A percentile compares a stretch with the other conserved stretches of the same genome.
Evolutionary conservation across 1,284 basidiomycete species (phyloP).

Genomic region (Microbotryum intermedium): DNA sequence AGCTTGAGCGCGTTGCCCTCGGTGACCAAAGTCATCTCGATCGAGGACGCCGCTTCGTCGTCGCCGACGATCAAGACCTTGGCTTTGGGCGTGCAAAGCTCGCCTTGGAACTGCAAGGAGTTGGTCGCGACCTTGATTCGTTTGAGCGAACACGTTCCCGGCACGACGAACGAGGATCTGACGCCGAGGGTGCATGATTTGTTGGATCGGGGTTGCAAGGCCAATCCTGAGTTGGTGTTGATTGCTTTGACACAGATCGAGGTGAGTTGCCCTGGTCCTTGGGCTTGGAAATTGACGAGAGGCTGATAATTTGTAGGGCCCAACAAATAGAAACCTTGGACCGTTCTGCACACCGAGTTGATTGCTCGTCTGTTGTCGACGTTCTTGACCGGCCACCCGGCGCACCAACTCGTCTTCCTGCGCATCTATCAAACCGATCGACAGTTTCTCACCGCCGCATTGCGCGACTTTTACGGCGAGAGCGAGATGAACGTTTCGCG

Average conservation of each 20-base stretch:
- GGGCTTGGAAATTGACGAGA: not conserved
- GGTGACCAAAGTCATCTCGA: conserved; percentile 61
- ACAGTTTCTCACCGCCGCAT: conserved; percentile 71
- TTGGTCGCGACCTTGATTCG: conserved; percentile 80
- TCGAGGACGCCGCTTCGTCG: conserved; percentile 68
- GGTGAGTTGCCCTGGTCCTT: conserved; percentile 48
- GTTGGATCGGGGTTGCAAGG: conserved; percentile 82
- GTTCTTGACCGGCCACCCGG: conserved; percentile 87
- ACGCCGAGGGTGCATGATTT: conserved; percentile 55
- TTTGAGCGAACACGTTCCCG: conserved; percentile 46
- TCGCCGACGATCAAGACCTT: conserved; percentile 71
- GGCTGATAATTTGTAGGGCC: conserved; percentile 14
- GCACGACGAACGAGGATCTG: conserved; percentile 37
- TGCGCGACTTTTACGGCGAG: conserved; percentile 85
- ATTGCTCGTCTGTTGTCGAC: conserved; percentile 75
- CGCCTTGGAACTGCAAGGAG: conserved; percentile 90
- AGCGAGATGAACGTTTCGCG: conserved; percentile 87
- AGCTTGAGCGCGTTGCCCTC: conserved; percentile 78
- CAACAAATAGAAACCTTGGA: conserved; percentile 79
- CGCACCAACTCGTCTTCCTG: conserved; percentile 93
- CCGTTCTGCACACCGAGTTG: conserved; percentile 74
- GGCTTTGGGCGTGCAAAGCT: conserved; percentile 74
- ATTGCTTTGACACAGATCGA: conserved; percentile 86
- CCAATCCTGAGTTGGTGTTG: conserved; percentile 87
- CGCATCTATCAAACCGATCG: conserved; percentile 86